Conservation (phyloP, 495 filamentous ascomycete genomes). For the Aspergillus sclerotioniger region DNA sequence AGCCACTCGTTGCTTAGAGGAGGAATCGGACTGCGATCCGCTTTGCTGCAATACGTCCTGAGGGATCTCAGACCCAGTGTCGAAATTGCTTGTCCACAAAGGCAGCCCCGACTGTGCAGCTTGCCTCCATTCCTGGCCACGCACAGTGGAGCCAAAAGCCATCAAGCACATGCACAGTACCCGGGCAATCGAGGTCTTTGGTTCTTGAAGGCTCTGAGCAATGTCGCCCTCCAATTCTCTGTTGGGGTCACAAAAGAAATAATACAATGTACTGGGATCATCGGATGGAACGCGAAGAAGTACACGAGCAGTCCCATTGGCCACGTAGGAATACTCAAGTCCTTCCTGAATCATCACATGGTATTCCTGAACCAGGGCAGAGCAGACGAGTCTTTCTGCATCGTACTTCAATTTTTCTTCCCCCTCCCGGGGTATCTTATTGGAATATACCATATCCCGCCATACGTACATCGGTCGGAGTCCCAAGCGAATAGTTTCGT, state of each 20-base stretch:
- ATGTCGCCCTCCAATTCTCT: slow-evolving; percentile 20
- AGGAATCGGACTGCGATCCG: neutral
- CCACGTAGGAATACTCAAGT: slow-evolving; percentile 30
- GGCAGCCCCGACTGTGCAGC: slow-evolving; percentile 13
- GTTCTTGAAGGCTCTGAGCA: neutral
- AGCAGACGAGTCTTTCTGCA: slow-evolving; percentile 19
- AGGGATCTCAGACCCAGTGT: slow-evolving; percentile 23
- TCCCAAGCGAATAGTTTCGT: slow-evolving; percentile 27
- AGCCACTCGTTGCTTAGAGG: neutral
- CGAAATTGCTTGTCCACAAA: slow-evolving; percentile 26
- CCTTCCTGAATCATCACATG: slow-evolving; percentile 33
- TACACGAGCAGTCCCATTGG: slow-evolving; percentile 28
- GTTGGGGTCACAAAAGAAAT: slow-evolving; percentile 33
- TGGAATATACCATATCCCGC: slow-evolving; percentile 17
- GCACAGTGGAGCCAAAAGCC: slow-evolving; percentile 21
- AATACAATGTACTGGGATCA: slow-evolving; percentile 34
- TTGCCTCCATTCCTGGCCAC: slow-evolving; percentile 35
- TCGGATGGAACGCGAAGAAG: slow-evolving; percentile 29
- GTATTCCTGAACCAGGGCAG: slow-evolving; percentile 25
- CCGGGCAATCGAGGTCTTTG: slow-evolving; percentile 22
- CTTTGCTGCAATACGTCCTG: slow-evolving; percentile 19
- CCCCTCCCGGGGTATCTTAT: slow-evolving; percentile 18
- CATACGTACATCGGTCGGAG: slow-evolving; percentile 29
- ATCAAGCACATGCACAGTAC: slow-evolving; percentile 31
- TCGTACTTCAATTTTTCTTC: slow-evolving; percentile 25